Percentiles rank a stretch among this genome's conserved stretches.
Conservation (phyloP, 345 rosid species). For the Lumnitzera littorea region DNA sequence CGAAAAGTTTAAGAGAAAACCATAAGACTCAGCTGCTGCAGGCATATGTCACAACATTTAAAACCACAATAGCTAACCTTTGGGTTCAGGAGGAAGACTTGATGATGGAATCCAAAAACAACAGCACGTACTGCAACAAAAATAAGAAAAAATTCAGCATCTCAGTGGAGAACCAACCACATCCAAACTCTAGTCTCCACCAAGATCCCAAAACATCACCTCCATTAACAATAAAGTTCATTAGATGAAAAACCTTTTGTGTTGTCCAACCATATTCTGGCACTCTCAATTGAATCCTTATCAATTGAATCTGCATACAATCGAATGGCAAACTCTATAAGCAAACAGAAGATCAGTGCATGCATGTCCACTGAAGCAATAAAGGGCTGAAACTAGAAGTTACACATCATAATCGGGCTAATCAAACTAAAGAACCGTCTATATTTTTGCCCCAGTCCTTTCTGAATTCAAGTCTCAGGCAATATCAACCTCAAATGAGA, state of each 20-base stretch:
- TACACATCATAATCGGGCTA: too few relatives aligned
- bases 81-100: slow-evolving; percentile 72
- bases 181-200: not conserved
- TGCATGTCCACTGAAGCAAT: not conserved
- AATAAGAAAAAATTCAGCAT: not conserved
- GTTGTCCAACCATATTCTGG: slow-evolving; percentile 99
- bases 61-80: slow-evolving; percentile 50
- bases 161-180: not conserved
- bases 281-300: slow-evolving; percentile 88
- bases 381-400: not conserved
- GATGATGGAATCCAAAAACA: slow-evolving; percentile 89
- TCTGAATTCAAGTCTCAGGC: too few relatives aligned
- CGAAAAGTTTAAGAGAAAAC: not conserved
- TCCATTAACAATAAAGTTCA: slow-evolving; percentile 97
- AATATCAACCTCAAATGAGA: too few relatives aligned
- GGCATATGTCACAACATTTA: not conserved
- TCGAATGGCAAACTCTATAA: not conserved
- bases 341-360: not conserved
- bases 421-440: too few relatives aligned
- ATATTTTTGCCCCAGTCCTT: too few relatives aligned
- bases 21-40: not conserved
- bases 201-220: slow-evolving; percentile 38
- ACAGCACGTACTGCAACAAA: slow-evolving; percentile 70
- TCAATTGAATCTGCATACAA: slow-evolving; percentile 61
- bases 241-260: slow-evolving; percentile 96